Evolutionary conservation across 768 basidiomycete species (phyloP), one percentile per base, ranked within the genome.

Genomic region (Hortiboletus flavorubellus): DNA sequence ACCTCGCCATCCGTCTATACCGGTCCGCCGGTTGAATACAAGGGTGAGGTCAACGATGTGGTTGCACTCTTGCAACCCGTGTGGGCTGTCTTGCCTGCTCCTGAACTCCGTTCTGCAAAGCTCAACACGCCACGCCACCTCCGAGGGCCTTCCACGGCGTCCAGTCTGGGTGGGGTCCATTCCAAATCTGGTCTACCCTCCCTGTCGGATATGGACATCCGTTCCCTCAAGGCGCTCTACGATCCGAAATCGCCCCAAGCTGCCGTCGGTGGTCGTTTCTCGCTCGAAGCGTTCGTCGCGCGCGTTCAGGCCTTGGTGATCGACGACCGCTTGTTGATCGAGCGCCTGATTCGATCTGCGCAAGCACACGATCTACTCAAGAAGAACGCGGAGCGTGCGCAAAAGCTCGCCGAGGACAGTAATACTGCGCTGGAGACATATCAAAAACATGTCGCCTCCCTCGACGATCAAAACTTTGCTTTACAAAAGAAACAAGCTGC

Each of bases 291-390:
- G 18, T 93, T 96, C 62, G 83, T 83, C 12, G 71, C 78, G 21
- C 81, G 93, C 7, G 87, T 97, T 43, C 86, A 89, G 63, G 86
- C 89, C 3, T 77, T 97, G 53, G 78, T 97, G 49, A 77, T 80
- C 34, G 96, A 97, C 69, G 92, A 95, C 63, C 82, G 85, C 26
- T 79, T 88, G 18, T 72, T 98, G 56, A 91, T 94, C 57, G 89
- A 93, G 70, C 81, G 93, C 33, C 74, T 94, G 38, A 75, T 92
- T 48, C 83, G 91, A 26, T 89, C 93, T 62, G 93, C 91, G 2
- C 87, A 91, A 70, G 91, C 93, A 47, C 89, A 95, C 55, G 93
- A 96, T 60, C 66, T 95, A 59, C 79, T 96, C 57, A 96, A 93
- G 80, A 89, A 87, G 74, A 94, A 93, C 65, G 92, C 93, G 18